Conservation (phyloP, 108 stramenopile species). For the Cyclostephanos tholiformis region DNA sequence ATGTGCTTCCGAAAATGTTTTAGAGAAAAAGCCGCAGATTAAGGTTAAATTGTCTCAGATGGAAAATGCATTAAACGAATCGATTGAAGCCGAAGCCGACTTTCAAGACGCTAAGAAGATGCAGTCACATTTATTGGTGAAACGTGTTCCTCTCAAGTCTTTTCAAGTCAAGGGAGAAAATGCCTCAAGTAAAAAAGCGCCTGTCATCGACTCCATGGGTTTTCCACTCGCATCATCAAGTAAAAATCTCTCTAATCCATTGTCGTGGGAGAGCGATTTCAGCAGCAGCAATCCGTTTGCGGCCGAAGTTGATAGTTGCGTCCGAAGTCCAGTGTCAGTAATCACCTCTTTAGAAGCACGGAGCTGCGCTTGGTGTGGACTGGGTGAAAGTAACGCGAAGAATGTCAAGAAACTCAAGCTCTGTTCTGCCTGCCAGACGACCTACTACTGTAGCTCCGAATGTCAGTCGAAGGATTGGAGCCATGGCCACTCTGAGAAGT, state of each 20-base stretch:
- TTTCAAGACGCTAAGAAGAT: background rate
- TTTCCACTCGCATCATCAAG: background rate
- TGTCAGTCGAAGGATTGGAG: slow-evolving; percentile 2
- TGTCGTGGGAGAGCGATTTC: background rate
- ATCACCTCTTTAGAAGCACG: background rate
- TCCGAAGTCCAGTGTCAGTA: background rate
- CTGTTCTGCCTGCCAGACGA: slow-evolving; percentile 3
- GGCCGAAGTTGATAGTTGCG: background rate
- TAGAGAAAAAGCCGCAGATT: background rate
- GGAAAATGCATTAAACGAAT: background rate
- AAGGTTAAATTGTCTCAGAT: background rate
- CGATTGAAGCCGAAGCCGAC: background rate
- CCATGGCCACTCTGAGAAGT: background rate
- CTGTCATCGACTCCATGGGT: background rate
- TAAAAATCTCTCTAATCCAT: background rate
- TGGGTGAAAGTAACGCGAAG: background rate
- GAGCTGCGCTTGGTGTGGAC: background rate
- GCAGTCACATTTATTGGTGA: background rate
- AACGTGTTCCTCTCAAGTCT: background rate
- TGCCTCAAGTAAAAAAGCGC: background rate
- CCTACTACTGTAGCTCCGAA: slow-evolving; percentile 6
- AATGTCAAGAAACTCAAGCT: slow-evolving; percentile 1
- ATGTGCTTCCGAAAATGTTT: background rate
- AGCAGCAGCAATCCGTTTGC: background rate
- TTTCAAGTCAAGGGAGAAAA: background rate